Base-by-base conservation (phyloP, 169 alveolate species). In the Plasmodium relictum region DNA sequence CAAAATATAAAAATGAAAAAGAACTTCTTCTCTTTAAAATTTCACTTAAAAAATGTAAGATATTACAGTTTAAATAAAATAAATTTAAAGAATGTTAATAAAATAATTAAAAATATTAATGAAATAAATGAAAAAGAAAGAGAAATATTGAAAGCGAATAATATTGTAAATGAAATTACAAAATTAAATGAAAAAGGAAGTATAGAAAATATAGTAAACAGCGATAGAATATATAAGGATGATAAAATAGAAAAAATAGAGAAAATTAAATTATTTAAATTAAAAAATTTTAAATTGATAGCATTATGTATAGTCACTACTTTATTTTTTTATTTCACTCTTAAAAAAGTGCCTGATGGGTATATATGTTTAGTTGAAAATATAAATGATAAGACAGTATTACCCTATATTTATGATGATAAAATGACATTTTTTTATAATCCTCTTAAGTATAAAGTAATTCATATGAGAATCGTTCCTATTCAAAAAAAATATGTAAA, bases 361-460 rank as follows among this genome's bases (percentile, higher is more conserved):
- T 76, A 76, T 76, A 62, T 76, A 4, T 76, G 88, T 20, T 76
- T 76, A 56, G 52, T 76, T n/a, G 61, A 76, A 56, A 76, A 76
- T 68, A 76, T 45, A 76, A 22, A 44, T 14, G 88, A 76, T 54
- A 10, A 8, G 22, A 63, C 65, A 7, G 88, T 76, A 10, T 44
- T 61, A 31, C 88, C 88, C n/a, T 76, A 76, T 41, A 76, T 76
- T 24, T 76, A 76, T 76, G 88, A 76, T 56, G 88, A 76, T 26
- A 37, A 62, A 66, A 76, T 76, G 88, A 76, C 88, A 9, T 76
- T 76, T 63, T 76, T 76, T 63, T 76, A 31, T 63, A 76, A 76
- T 39, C 76, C 88, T 42, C 22, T 76, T 39, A 76, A 76, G 24
- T 76, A 76, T 63, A 63, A 63, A 62, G 76, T 76, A 24, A 65